A percentile compares a stretch with the other conserved stretches of the same genome.
phyloP scores from a whole-genome alignment of 352 stramenopile genomes.

The Thalassiosira exigua region DNA sequence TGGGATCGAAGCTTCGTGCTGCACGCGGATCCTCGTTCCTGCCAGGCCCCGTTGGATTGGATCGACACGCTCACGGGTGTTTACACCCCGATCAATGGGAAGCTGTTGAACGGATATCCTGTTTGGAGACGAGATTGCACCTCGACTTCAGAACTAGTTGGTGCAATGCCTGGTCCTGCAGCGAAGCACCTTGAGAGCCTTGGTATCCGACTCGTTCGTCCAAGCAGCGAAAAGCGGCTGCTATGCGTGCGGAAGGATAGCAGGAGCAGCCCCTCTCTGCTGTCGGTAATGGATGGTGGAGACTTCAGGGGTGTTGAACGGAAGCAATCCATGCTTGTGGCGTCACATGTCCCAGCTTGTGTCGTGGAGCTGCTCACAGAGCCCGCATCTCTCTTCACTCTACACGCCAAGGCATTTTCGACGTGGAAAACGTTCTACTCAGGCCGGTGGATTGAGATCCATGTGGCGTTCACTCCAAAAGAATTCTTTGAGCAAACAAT shows the following conservation, averaged over 20 bases:
- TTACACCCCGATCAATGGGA: slow-evolving; percentile 22
- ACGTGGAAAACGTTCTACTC: slow-evolving; percentile 25
- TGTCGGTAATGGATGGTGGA: no score
- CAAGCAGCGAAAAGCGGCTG: not conserved
- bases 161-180: slow-evolving; percentile 1
- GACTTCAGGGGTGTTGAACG: no score
- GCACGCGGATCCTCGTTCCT: slow-evolving; percentile 25
- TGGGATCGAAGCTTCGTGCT: slow-evolving; percentile 40
- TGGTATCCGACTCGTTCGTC: slow-evolving; percentile 12
- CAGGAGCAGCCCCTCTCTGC: no score
- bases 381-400: slow-evolving; percentile 9
- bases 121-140: slow-evolving; percentile 13
- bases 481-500: slow-evolving; percentile 24
- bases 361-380: slow-evolving; percentile 16
- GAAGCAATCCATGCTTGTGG: not conserved
- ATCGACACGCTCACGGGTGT: slow-evolving; percentile 29
- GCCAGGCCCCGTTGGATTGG: slow-evolving; percentile 5
- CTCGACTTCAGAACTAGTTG: slow-evolving; percentile 11
- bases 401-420: slow-evolving; percentile 24
- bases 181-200: slow-evolving; percentile 18
- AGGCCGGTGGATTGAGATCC: slow-evolving; percentile 1
- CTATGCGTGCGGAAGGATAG: slow-evolving; percentile 10
- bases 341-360: slow-evolving; percentile 15
- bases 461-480: slow-evolving; percentile 27
- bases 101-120: slow-evolving; percentile 27